Evolutionary conservation across 495 filamentous ascomycete genomes (phyloP), one percentile per base, ranked within the genome.

Genomic region (Annulohypoxylon nitens): DNA sequence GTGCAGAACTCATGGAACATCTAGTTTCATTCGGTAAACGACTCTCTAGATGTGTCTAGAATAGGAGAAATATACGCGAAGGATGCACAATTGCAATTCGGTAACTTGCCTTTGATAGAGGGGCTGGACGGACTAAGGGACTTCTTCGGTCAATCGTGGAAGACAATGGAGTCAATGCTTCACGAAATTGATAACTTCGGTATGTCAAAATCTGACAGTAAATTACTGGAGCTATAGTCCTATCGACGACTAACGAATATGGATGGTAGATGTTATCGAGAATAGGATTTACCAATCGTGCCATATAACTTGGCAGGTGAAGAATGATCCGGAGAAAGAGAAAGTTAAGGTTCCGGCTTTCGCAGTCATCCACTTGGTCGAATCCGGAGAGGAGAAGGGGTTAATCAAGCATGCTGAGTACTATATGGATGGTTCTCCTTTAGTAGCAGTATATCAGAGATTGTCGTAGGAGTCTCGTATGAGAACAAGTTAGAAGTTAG

Each of bases 251-350:
- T 70, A 23, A 71, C 34, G 39, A 23, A 3, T 23, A 51, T 18
- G 9, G 36, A n/a, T 18, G 61, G 9, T 47, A 78, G 73, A 77
- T 39, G 39, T 65, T 41, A 33, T 72, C 18, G 61, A 67, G 4
- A 67, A 78, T 39, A 78, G 39, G 43, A 75, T 78, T 60, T 79
- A 75, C 16, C 59, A 73, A 30, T 25, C 64, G 18, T 76, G 70
- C 39, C 71, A 61, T 4, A 75, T 79, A 53, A 75, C 75, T 1
- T 78, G 76, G 64, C 33, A 66, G 18, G 71, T 78, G 4, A 70
- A 71, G 33, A 61, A 71, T 20, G 78, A 79, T 55, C 73, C 73
- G 10, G 73, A 76, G 54, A 70, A 74, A 33, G 71, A 78, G 67
- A 58, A 48, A 48, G 50, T 79, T 23, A 58, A 47, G 23, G 59